phyloP scores from a whole-genome alignment of 1,284 basidiomycete genomes.

The Microbotryomycetes sp. region DNA sequence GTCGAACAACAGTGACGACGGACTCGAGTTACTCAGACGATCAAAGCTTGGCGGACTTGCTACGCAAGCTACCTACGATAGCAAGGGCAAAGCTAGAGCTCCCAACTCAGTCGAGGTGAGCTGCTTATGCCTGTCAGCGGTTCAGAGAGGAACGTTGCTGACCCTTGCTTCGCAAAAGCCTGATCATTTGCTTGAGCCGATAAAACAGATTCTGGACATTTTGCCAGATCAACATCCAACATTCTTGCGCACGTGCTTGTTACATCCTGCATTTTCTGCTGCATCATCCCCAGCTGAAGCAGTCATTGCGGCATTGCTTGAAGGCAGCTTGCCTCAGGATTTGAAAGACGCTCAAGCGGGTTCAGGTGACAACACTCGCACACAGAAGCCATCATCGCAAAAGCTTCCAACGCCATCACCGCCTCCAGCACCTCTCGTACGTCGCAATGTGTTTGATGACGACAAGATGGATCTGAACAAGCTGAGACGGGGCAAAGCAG shows the following conservation, averaged over 20 bases:
- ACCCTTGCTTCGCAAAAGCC: too few species aligned
- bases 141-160: too few species aligned
- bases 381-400: background rate
- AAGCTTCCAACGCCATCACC: background rate
- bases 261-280: constrained; percentile 46
- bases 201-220: constrained; percentile 64
- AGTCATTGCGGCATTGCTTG: constrained; percentile 61
- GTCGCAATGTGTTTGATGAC: constrained; percentile 66
- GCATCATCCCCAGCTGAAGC: constrained; percentile 44
- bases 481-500: constrained; percentile 54
- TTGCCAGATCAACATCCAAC: constrained; percentile 54
- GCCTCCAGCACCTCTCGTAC: constrained; percentile 39
- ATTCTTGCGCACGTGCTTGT: constrained; percentile 56
- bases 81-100: background rate
- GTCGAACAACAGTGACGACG: background rate
- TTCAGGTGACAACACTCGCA: too few species aligned
- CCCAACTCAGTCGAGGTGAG: background rate
- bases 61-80: background rate
- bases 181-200: too few species aligned
- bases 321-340: constrained; percentile 52
- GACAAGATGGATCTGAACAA: constrained; percentile 56
- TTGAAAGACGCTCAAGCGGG: background rate
- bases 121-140: too few species aligned
- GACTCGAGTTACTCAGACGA: background rate
- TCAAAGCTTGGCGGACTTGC: background rate